Conservation (phyloP, 2,329 filamentous ascomycete species). For the Paramyrothecium roridum region DNA sequence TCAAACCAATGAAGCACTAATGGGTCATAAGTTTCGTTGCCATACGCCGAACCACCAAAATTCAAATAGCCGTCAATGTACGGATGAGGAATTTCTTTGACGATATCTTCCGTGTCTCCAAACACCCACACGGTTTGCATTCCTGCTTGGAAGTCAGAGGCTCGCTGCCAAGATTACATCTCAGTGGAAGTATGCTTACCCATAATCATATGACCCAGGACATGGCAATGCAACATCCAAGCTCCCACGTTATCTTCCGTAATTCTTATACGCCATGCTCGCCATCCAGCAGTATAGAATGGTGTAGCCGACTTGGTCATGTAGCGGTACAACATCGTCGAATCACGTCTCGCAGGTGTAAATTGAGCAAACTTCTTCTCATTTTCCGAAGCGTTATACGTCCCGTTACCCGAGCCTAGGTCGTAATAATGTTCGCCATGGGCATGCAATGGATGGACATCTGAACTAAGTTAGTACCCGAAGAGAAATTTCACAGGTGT, state of each 20-base stretch:
- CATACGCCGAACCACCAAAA: slow-evolving; percentile 43
- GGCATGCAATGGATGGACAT: slow-evolving; percentile 52
- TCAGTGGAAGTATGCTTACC: slow-evolving; percentile 17
- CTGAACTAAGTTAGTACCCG: slow-evolving; percentile 16
- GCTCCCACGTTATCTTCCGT: slow-evolving; percentile 47
- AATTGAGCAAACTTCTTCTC: slow-evolving; percentile 29
- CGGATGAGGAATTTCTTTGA: slow-evolving; percentile 16
- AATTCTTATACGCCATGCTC: slow-evolving; percentile 53
- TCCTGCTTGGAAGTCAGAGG: slow-evolving; percentile 4
- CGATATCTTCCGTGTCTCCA: slow-evolving; percentile 17
- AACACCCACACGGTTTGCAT: slow-evolving; percentile 24
- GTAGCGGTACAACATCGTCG: slow-evolving; percentile 56
- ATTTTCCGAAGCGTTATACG: slow-evolving; percentile 46
- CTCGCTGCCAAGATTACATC: not conserved
- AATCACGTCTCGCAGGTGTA: slow-evolving; percentile 37
- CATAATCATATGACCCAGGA: slow-evolving; percentile 57
- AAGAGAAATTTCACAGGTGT: no score
- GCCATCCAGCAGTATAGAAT: slow-evolving; percentile 49
- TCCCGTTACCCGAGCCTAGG: slow-evolving; percentile 49
- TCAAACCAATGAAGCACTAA: slow-evolving; percentile 19
- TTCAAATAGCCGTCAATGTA: slow-evolving; percentile 37
- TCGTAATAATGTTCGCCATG: slow-evolving; percentile 55
- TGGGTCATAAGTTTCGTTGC: slow-evolving; percentile 22
- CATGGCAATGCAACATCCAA: slow-evolving; percentile 63
- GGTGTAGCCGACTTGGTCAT: slow-evolving; percentile 28